A percentile compares a stretch with the other conserved stretches of the same genome.
Conservation (phyloP, 345 rosid species). For the Ailanthus altissimus region DNA sequence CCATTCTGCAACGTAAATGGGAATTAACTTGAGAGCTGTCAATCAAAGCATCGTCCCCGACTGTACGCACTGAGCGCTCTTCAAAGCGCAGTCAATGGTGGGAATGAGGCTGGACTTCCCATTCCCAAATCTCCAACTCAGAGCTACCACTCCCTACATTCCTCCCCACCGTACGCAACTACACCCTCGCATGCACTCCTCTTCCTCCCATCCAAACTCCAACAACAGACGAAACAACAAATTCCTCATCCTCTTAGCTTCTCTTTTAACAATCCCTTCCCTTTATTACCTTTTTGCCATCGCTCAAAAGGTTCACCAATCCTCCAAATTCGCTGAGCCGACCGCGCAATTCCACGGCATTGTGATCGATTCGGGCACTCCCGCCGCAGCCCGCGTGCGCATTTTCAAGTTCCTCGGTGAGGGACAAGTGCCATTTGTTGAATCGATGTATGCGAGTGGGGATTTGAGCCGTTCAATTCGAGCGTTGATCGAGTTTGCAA, state of each 20-base stretch:
- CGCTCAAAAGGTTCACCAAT: conserved; percentile 42
- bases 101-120: too few species aligned
- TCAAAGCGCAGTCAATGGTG: too few species aligned
- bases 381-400: conserved; percentile 26
- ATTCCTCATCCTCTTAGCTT: conserved; percentile 27
- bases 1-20: too few species aligned
- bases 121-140: conserved; percentile 35
- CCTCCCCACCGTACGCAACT: conserved; percentile 57
- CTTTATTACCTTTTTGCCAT: conserved; percentile 44
- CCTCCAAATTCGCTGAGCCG: conserved; percentile 39
- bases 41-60: too few species aligned
- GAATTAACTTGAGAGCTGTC: too few species aligned
- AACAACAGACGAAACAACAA: conserved; percentile 24
- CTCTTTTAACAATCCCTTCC: conserved; percentile 38
- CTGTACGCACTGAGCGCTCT: too few species aligned
- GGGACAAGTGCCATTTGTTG: conserved; percentile 41
- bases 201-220: conserved; percentile 11
- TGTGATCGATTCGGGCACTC: conserved; percentile 32
- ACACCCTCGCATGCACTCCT: conserved; percentile 50
- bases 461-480: conserved; percentile 28
- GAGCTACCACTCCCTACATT: conserved; percentile 37
- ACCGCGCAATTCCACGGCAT: conserved; percentile 30
- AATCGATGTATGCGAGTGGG: conserved; percentile 18
- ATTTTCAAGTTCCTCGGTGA: conserved; percentile 41
- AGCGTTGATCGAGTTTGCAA: conserved; percentile 37